Evolutionary conservation across 805 yeast species (phyloP).

Genomic region (Saturnispora quitensis): DNA sequence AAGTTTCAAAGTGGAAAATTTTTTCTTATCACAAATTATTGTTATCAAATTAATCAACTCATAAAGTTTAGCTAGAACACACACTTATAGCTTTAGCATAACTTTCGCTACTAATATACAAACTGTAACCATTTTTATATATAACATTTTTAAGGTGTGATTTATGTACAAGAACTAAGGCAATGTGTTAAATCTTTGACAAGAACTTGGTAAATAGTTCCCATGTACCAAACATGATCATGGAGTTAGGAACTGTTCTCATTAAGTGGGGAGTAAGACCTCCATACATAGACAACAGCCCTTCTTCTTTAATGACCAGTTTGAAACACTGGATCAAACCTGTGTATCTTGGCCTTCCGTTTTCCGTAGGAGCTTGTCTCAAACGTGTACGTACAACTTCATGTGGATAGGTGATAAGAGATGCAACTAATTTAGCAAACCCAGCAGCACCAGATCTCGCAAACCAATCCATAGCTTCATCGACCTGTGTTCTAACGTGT

Average conservation of each 20-base stretch:
- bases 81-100: background rate
- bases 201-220: constrained; percentile 65
- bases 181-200: constrained; percentile 21
- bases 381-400: constrained; percentile 94
- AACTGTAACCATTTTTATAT: background rate
- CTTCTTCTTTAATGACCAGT: constrained; percentile 85
- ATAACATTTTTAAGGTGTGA: background rate
- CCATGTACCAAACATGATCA: constrained; percentile 99
- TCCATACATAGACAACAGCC: constrained; percentile 88
- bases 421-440: constrained; percentile 87
- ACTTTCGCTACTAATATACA: background rate
- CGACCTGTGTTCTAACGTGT: constrained; percentile 40
- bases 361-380: constrained; percentile 79
- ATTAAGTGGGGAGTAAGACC: constrained; percentile 95
- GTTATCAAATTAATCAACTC: no score
- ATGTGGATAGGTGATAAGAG: constrained; percentile 90
- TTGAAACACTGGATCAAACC: constrained; percentile 85
- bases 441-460: constrained; percentile 98
- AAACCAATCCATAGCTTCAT: constrained; percentile 76
- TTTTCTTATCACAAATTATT: background rate
- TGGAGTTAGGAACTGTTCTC: constrained; percentile 95
- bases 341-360: constrained; percentile 71
- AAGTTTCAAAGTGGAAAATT: background rate
- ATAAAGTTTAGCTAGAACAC: background rate
- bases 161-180: constrained; percentile 1